Base-by-base conservation (phyloP, 2,329 filamentous ascomycete genomes). In the Bipolaris oryzae region DNA sequence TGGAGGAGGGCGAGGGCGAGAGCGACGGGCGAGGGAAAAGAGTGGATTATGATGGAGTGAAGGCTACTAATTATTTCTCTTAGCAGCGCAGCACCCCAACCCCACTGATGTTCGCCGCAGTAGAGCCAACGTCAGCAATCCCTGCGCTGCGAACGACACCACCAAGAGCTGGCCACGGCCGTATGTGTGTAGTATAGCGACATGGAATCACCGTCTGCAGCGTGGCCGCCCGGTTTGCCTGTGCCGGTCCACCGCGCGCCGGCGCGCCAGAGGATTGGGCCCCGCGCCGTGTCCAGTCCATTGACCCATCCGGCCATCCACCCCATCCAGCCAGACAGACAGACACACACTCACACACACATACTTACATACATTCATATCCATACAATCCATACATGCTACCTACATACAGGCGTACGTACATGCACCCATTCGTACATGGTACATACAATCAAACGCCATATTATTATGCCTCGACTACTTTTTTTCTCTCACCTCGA, bases 21-120 rank as follows among this genome's bases (percentile, higher is more conserved):
- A 54, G 45, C 25, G 10, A 16, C 38, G 16, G 20, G 34, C 34
- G 55, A 46, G 53, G 59, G 45, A 48, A 49, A 61, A 58, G 47
- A 51, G 63, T 61, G 64, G 54, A 55, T 55, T 28, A 41, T 37
- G 60, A 55, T 47, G 53, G 53, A 62, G 60, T 61, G 64, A 62
- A 61, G 61, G 51, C 60, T 58, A 47, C 53, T 70, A 68, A 69
- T 70, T 71, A 68, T 70, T 70, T 71, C 64, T 68, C 64, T 67
- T 69, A 62, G 58, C 61, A 60, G 56, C 60, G 51, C 59, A 60
- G 57, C 62, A 68, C 66, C 58, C 64, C 63, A 65, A n/a, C n/a
- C n/a, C n/a, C n/a, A n/a, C 55, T 46, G 49, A 58, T 52, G 53
- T 59, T 63, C 64, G 64, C 60, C 64, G 62, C 62, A 61, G 46